These are phyloP conservation scores for Trypanosoma rangeli DNA, from an alignment of 208 protist species.

Conservation along the genomic window DNA sequence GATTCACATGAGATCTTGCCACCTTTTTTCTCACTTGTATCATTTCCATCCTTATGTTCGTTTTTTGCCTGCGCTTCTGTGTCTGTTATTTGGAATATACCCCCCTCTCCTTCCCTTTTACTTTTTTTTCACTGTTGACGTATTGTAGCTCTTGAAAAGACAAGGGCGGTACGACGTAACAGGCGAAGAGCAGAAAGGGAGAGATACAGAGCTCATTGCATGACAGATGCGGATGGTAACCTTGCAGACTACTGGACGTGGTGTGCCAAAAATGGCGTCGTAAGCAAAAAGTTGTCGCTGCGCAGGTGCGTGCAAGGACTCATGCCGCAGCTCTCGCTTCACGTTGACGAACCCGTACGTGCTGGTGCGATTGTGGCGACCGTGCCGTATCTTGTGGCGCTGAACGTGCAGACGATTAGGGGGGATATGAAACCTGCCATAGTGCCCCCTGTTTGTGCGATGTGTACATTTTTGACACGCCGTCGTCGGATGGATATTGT, in stretches of 20 bases:
- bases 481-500: conserved; percentile 43
- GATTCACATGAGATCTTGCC: background rate
- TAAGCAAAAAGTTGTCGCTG: conserved; percentile 58
- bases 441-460: conserved; percentile 46
- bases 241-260: conserved; percentile 64
- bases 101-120: background rate
- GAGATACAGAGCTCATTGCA: background rate
- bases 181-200: background rate
- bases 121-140: background rate
- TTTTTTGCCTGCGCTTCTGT: background rate
- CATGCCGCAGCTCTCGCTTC: conserved; percentile 36
- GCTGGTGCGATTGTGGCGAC: conserved; percentile 55
- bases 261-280: conserved; percentile 52
- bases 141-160: background rate
- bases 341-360: conserved; percentile 39
- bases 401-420: conserved; percentile 70
- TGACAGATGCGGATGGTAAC: conserved; percentile 17
- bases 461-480: conserved; percentile 52
- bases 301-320: conserved; percentile 6
- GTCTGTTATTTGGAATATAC: background rate
- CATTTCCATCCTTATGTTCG: background rate
- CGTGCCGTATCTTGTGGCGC: conserved; percentile 64
- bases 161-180: background rate
- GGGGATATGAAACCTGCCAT: conserved; percentile 47
- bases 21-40: background rate